Conservation (phyloP, 441 rosid species). For the Euphorbia schlechtendalii region DNA sequence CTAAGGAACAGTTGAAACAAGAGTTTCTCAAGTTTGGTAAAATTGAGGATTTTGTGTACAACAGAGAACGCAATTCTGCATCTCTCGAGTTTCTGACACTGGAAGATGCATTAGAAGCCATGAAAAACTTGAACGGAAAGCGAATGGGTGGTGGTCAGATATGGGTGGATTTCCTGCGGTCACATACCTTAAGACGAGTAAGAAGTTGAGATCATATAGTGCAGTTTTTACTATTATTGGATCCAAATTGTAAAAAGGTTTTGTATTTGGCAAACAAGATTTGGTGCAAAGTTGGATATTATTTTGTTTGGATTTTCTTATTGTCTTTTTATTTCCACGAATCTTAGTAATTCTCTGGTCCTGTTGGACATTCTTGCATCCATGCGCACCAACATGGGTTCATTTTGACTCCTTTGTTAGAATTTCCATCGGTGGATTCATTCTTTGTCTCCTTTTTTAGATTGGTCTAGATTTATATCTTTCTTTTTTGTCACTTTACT, state of each 20-base stretch:
- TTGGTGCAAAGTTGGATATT: neutral
- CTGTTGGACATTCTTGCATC: neutral
- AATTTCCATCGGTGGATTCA: neutral
- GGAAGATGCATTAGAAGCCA: constrained; percentile 74
- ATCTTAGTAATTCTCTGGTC: neutral
- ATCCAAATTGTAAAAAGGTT: constrained; percentile 1
- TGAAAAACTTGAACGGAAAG: constrained; percentile 76
- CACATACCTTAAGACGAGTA: constrained; percentile 66
- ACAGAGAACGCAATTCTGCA: constrained; percentile 71
- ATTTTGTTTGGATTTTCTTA: neutral
- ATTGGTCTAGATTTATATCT: neutral
- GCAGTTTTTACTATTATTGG: neutral
- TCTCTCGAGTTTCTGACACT: constrained; percentile 50
- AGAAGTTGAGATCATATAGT: constrained; percentile 26
- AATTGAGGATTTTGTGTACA: constrained; percentile 71
- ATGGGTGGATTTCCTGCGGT: constrained; percentile 87
- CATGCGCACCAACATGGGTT: constrained; percentile 4
- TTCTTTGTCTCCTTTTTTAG: neutral
- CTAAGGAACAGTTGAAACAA: constrained; percentile 63
- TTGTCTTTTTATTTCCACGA: neutral
- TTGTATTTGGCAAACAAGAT: neutral
- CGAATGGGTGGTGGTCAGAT: constrained; percentile 69
- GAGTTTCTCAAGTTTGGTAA: constrained; percentile 75
- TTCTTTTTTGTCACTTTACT: neutral
- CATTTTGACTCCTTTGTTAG: too few relatives aligned